Evolutionary conservation across 2,329 filamentous ascomycete species (phyloP).

Genomic region (Pestalotiopsis sp.): DNA sequence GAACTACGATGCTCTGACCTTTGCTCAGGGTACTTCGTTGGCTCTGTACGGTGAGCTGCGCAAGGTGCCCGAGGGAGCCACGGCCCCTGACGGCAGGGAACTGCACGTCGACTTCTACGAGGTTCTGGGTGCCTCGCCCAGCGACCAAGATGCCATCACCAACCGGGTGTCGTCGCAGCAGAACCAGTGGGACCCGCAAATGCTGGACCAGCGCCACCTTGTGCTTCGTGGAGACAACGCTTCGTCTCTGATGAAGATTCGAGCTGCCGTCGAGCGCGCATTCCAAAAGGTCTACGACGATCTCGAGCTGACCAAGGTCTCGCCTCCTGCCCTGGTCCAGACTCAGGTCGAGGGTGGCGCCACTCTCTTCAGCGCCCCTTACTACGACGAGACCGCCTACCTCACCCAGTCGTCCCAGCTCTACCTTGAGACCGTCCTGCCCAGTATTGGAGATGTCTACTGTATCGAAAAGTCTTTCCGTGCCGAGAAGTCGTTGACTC

Average conservation of each 20-base stretch:
- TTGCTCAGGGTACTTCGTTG: constrained; percentile 87
- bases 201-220: constrained; percentile 83
- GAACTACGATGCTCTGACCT: constrained; percentile 87
- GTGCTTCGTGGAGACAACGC: constrained; percentile 83
- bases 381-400: constrained; percentile 89
- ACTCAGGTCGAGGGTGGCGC: constrained; percentile 93
- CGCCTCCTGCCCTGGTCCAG: constrained; percentile 88
- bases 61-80: constrained; percentile 75
- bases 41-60: constrained; percentile 83
- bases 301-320: constrained; percentile 78
- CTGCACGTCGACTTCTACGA: constrained; percentile 89
- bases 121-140: constrained; percentile 77
- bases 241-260: constrained; percentile 85
- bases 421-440: constrained; percentile 93
- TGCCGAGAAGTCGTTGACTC: constrained; percentile 92
- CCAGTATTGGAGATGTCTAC: constrained; percentile 91
- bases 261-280: constrained; percentile 77
- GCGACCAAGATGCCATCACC: constrained; percentile 89
- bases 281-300: constrained; percentile 82
- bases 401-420: constrained; percentile 96
- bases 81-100: constrained; percentile 83
- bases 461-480: constrained; percentile 99
- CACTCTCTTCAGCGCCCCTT: constrained; percentile 87
- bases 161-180: constrained; percentile 63
- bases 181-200: constrained; percentile 59